Evolutionary conservation across 2,329 filamentous ascomycete species (phyloP).

Genomic region (Stemphylium beticola): DNA sequence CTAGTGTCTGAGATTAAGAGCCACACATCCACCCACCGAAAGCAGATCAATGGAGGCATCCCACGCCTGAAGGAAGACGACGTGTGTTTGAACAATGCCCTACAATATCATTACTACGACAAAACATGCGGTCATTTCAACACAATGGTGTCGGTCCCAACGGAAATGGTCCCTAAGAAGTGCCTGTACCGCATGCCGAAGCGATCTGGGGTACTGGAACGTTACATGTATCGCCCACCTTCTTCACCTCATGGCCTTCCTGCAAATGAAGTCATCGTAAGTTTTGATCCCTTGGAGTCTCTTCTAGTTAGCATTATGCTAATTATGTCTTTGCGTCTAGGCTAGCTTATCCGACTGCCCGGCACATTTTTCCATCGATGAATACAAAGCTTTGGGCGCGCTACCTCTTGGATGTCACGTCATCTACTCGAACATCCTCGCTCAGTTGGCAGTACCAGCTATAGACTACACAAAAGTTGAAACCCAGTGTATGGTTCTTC

Average conservation of each 20-base stretch:
- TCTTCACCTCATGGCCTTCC: slow-evolving; percentile 29
- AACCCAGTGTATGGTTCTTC: slow-evolving; percentile 56
- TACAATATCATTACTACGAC: slow-evolving; percentile 49
- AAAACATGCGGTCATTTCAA: slow-evolving; percentile 22
- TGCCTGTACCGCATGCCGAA: slow-evolving; percentile 54
- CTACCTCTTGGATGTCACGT: slow-evolving; percentile 57
- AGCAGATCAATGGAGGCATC: slow-evolving; percentile 29
- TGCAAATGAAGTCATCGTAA: slow-evolving; percentile 62
- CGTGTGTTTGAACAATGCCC: slow-evolving; percentile 56
- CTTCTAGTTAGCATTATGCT: background rate
- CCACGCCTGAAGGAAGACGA: slow-evolving; percentile 33
- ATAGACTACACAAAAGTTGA: slow-evolving; percentile 54
- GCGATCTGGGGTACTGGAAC: slow-evolving; percentile 44
- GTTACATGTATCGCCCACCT: slow-evolving; percentile 50
- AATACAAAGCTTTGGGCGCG: slow-evolving; percentile 61
- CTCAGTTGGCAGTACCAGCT: slow-evolving; percentile 47
- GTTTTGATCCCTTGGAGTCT: slow-evolving; percentile 37
- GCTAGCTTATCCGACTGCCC: slow-evolving; percentile 52
- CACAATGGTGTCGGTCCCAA: slow-evolving; percentile 6
- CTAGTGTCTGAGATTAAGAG: slow-evolving; percentile 50
- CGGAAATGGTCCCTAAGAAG: slow-evolving; percentile 17
- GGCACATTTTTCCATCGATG: slow-evolving; percentile 55
- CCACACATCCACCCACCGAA: slow-evolving; percentile 46
- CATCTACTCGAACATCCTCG: slow-evolving; percentile 7
- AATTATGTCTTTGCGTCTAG: background rate